A percentile compares a stretch with the other conserved stretches of the same genome.
Evolutionary conservation across 352 stramenopile genomes (phyloP).

Genomic region (Aphanomyces euteiches): DNA sequence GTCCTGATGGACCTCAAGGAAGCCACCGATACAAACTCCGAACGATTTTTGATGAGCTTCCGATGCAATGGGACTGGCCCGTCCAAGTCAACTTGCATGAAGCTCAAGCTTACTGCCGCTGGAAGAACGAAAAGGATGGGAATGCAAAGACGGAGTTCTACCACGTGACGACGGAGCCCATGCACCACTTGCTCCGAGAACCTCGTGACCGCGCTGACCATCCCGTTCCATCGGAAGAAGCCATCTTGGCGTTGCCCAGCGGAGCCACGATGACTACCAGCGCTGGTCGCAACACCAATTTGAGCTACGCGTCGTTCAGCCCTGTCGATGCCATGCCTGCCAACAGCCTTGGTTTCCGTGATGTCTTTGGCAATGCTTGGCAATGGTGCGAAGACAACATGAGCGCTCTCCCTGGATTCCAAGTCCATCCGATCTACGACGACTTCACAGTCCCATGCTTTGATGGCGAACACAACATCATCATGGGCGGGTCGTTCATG

Average conservation of each 20-base stretch:
- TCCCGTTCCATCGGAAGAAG: conserved; percentile 49
- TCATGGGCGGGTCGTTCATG: conserved; percentile 95
- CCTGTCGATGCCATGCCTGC: conserved; percentile 81
- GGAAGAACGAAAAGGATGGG: conserved; percentile 71
- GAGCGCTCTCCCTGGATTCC: conserved; percentile 89
- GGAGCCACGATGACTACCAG: conserved; percentile 41
- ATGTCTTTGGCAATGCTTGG: conserved; percentile 95
- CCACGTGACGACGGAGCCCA: conserved; percentile 88
- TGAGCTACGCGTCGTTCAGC: conserved; percentile 87
- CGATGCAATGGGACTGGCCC: conserved; percentile 95
- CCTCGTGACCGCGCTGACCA: conserved; percentile 40
- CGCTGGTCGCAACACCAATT: conserved; percentile 87
- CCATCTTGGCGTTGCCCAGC: conserved; percentile 65
- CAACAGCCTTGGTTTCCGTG: conserved; percentile 81
- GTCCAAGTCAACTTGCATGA: conserved; percentile 96
- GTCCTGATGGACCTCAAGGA: conserved; percentile 85
- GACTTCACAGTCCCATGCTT: conserved; percentile 98
- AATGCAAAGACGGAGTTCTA: conserved; percentile 59
- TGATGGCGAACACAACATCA: conserved; percentile 95
- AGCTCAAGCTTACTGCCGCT: conserved; percentile 89
- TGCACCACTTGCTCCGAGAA: conserved; percentile 89
- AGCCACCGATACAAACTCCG: conserved; percentile 93
- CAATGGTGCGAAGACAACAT: conserved; percentile 97
- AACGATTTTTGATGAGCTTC: conserved; percentile 85
- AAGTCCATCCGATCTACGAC: conserved; percentile 91